Base-by-base conservation (phyloP, 1,139 yeast genomes). In the Magnusiomyces suaveolens region DNA sequence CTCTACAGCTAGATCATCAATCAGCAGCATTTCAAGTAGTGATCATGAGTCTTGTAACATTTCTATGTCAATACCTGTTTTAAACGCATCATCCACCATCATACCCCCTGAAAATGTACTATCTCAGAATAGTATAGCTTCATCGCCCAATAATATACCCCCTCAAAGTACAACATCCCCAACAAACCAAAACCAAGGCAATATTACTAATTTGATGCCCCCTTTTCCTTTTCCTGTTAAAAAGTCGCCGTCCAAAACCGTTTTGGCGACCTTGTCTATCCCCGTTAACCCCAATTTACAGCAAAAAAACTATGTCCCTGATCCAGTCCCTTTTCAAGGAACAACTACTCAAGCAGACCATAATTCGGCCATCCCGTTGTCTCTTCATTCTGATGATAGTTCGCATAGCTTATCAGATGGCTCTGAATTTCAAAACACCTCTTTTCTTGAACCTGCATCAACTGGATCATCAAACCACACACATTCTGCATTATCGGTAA, bases 161-260 rank as follows among this genome's bases (percentile, higher is more conserved):
- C 48, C 48, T 23, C 33, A 32, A 24, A 44, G 21, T 33, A 24
- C 3, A 2, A 29, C 24, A 2, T 24, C 48, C 6, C 48, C 48
- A 26, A 20, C 24, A 20, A 32, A 6, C 38, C 10, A 6, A 10
- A 44, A 8, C 4, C 24, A n/a, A 14, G n/a, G 16, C n/a, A 23
- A 25, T 14, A 3, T 8, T 4, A 41, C 4, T 25, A 21, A 18
- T 41, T 41, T 41, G 44, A 16, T 20, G 8, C 29, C 50, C 2
- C 50, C 50, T 12, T 47, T 47, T 20, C 50, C 50, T 2, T 47
- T 47, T n/a, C 50, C 50, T 3, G 43, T 33, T 6, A 47, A 36
- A 36, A 47, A 47, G 29, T 47, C 50, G 2, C 26, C 50, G 3
- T 47, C 50, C 3, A 47, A 47, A 47, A 8, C 50, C n/a, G 4